Evolutionary conservation across 139 green algal genomes (phyloP), one percentile per base, ranked within the genome.

Genomic region (Chlamydomonas schloesseri): DNA sequence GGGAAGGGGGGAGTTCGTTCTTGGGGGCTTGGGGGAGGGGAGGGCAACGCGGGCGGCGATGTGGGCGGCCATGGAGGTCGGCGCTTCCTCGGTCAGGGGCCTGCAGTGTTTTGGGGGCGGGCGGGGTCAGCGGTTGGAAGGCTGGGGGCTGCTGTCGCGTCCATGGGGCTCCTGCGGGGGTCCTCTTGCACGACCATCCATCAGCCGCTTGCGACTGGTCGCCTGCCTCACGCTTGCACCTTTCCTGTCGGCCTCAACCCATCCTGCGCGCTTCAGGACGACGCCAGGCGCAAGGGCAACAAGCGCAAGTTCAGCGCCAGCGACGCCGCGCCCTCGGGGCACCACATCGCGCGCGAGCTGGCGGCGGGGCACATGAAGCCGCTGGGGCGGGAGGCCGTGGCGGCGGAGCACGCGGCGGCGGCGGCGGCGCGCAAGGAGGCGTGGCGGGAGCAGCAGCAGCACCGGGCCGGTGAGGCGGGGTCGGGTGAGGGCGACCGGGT

Each of bases 241-340:
- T 37, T 42, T 1, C 31, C 8, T 31, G 1, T 29, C 67, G 6
- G 31, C 13, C 31, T 5, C n/a, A n/a, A 29, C n/a, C 67, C 36
- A 36, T 33, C 24, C 36, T 17, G 1, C 26, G 26, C 21, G 37
- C 42, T 11, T 3, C 77, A 84, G 77, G 77, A 84, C 62, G 24
- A 84, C 17, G 77, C 60, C 23, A 36, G 60, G 15, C 47, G 23
- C 77, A 73, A 68, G 58, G 42, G 15, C 14, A n/a, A 79, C 82
- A 87, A 87, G 70, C 89, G 89, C 81, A 92, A 90, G 89, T 88
- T 87, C 74, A 79, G 82, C n/a, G 89, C 89, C 34, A 74, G 34
- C 14, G 84, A 90, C 42, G 81, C 84, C 24, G 89, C 89, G 6
- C 89, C 84, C 29, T 81, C 65, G 23, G 36, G 50, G 34, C n/a